A percentile compares a stretch with the other conserved stretches of the same genome.
phyloP scores from a whole-genome alignment of 441 rosid genomes.

The Brassica hybrid region DNA sequence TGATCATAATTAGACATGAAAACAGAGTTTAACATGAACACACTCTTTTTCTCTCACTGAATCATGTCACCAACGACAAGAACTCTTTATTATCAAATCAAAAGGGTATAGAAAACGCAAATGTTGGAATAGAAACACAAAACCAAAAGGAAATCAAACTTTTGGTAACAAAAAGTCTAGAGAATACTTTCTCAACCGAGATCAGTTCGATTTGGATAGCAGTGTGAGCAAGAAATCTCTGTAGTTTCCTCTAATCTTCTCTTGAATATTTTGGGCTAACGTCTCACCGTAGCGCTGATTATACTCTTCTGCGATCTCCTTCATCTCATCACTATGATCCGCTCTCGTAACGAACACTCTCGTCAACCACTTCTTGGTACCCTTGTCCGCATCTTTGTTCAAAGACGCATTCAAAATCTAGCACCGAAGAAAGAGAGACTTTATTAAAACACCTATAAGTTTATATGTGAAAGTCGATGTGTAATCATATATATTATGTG shows the following conservation, averaged over 20 bases:
- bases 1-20: no score
- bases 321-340: slow-evolving; percentile 62
- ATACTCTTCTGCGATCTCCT: slow-evolving; percentile 60
- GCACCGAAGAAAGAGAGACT: background rate
- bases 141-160: slow-evolving; percentile 4
- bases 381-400: no score
- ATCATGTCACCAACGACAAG: slow-evolving; percentile 14
- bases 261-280: slow-evolving; percentile 56
- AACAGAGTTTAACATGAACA: background rate
- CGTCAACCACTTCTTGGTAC: no score
- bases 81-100: slow-evolving; percentile 36
- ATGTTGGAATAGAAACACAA: slow-evolving; percentile 21
- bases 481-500: no score
- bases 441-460: background rate
- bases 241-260: slow-evolving; percentile 68
- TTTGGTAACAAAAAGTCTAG: background rate
- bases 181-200: slow-evolving; percentile 2
- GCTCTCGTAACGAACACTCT: slow-evolving; percentile 75
- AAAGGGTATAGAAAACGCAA: slow-evolving; percentile 18
- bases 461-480: background rate
- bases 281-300: slow-evolving; percentile 51
- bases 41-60: background rate
- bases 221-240: slow-evolving; percentile 72
- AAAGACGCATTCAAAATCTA: slow-evolving; percentile 73
- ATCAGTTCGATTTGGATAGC: slow-evolving; percentile 52